phyloP scores from a whole-genome alignment of 202 grass and related monocot genomes.

The Digitaria exilis region DNA sequence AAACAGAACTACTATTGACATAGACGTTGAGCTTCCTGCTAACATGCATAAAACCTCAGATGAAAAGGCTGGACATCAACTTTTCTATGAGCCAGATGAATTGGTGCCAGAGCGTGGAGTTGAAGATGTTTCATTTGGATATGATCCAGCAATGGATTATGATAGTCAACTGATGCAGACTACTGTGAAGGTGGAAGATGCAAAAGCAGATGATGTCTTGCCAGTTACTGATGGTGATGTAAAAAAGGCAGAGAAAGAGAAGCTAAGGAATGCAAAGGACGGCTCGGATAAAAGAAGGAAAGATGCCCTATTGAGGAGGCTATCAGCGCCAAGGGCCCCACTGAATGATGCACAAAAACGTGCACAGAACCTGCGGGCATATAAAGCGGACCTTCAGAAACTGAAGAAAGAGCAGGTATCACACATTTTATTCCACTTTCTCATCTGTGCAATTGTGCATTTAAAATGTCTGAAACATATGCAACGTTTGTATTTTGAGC shows the following conservation, averaged over 20 bases:
- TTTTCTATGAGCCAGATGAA: conserved; percentile 86
- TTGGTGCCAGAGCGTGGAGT: conserved; percentile 73
- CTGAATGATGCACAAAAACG: conserved; percentile 91
- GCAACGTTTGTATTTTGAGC: neutral
- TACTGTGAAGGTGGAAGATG: conserved; percentile 51
- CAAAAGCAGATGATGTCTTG: conserved; percentile 45
- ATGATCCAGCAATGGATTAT: conserved; percentile 85
- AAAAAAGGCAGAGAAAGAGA: conserved; percentile 66
- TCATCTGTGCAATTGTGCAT: neutral
- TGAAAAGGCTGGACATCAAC: conserved; percentile 47
- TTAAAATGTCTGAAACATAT: neutral
- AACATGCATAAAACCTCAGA: conserved; percentile 37
- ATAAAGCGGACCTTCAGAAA: conserved; percentile 93
- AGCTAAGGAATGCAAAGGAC: conserved; percentile 62
- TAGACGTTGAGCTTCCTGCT: conserved; percentile 70
- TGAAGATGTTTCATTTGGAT: conserved; percentile 61
- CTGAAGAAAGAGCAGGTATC: conserved; percentile 86
- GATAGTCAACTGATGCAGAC: conserved; percentile 53
- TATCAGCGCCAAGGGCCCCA: conserved; percentile 60
- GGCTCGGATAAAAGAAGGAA: conserved; percentile 76
- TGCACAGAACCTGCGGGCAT: conserved; percentile 82
- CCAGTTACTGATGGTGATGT: conserved; percentile 39
- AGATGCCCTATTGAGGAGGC: conserved; percentile 59
- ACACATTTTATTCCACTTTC: conserved; percentile 7
- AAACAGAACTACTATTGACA: conserved; percentile 64